phyloP scores from a whole-genome alignment of 306 rosid species.

The Sechiopsis laciniata region DNA sequence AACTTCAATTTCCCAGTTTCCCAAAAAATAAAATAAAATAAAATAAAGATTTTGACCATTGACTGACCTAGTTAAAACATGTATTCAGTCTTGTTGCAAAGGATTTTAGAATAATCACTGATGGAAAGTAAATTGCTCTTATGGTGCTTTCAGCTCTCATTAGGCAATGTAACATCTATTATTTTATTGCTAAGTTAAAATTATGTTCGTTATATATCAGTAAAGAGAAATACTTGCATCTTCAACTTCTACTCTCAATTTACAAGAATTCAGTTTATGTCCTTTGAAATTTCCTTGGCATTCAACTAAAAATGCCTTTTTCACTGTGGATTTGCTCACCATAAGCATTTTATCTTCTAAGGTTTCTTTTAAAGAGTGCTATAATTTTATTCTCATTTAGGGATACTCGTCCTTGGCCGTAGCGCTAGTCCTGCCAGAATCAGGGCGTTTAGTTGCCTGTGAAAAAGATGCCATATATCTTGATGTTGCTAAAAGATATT shows the following conservation, averaged over 20 bases:
- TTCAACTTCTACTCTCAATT: background rate
- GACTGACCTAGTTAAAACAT: background rate
- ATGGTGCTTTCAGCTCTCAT: slow-evolving; percentile 8
- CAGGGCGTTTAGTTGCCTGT: slow-evolving; percentile 81
- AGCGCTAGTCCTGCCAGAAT: slow-evolving; percentile 80
- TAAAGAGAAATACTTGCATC: background rate
- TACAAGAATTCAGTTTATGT: background rate
- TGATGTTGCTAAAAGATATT: slow-evolving; percentile 75
- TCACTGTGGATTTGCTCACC: background rate
- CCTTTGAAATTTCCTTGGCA: background rate
- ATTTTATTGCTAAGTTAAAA: no score
- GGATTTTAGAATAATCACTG: background rate
- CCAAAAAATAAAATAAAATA: no score
- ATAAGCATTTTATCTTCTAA: background rate
- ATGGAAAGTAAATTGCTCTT: background rate
- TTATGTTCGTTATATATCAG: background rate
- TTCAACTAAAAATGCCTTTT: background rate
- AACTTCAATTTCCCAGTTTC: no score
- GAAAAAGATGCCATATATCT: slow-evolving; percentile 79
- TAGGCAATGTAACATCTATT: no score
- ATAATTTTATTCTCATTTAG: slow-evolving; percentile 32
- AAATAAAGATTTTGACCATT: no score
- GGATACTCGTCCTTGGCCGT: slow-evolving; percentile 91
- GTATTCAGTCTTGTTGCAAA: background rate
- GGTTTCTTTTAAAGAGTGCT: background rate